Conservation (phyloP, 257 asterid genomes). For the Nicotiana tabacum region DNA sequence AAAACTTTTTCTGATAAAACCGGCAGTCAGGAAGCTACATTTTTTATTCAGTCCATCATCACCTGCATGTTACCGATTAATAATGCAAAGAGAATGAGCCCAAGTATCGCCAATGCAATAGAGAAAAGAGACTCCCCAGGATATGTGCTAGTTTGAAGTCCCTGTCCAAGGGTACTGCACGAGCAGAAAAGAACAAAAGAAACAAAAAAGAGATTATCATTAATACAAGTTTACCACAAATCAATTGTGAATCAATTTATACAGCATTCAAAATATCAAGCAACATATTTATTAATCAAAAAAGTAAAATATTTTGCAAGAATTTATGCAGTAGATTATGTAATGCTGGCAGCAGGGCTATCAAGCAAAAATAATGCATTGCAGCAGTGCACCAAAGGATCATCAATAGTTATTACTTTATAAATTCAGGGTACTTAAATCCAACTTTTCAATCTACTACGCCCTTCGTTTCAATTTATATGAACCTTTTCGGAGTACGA, state of each 20-base stretch:
- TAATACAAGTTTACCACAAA: background rate
- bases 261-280: background rate
- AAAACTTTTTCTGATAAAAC: background rate
- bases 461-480: background rate
- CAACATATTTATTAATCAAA: background rate
- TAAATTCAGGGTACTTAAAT: background rate
- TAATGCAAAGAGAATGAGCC: slow-evolving; percentile 91
- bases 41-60: slow-evolving; percentile 6
- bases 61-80: slow-evolving; percentile 99
- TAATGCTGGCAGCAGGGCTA: background rate
- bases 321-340: background rate
- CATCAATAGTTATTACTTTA: background rate
- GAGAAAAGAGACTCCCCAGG: slow-evolving; percentile 96
- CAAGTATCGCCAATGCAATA: slow-evolving; percentile 90
- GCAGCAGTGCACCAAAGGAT: background rate
- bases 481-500: too few species aligned
- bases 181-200: slow-evolving; percentile 3
- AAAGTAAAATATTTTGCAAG: background rate
- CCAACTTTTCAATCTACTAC: background rate
- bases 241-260: background rate
- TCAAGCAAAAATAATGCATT: background rate
- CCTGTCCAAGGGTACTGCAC: slow-evolving; percentile 97
- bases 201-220: background rate
- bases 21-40: background rate
- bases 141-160: slow-evolving; percentile 90